phyloP scores from a whole-genome alignment of 768 basidiomycete species.

The Mycena latifolia region DNA sequence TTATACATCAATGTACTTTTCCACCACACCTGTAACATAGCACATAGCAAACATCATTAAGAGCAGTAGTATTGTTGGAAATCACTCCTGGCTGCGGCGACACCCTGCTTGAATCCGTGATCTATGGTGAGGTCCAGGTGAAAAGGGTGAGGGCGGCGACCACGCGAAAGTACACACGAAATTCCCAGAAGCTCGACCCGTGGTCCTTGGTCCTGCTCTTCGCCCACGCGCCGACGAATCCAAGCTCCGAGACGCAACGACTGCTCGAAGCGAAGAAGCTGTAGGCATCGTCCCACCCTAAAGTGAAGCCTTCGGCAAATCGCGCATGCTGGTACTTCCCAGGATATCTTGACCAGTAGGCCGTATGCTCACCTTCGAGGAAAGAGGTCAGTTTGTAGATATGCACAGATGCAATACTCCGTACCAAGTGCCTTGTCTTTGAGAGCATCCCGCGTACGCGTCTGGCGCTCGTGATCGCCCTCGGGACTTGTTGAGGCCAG shows the following conservation, averaged over 20 bases:
- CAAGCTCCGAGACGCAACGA: constrained; percentile 64
- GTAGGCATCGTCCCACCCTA: constrained; percentile 82
- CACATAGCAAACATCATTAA: neutral
- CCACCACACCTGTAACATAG: neutral
- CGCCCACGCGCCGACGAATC: constrained; percentile 74
- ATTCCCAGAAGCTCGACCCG: constrained; percentile 72
- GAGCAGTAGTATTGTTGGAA: constrained; percentile 48
- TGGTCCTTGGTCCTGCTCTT: constrained; percentile 59
- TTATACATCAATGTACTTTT: neutral
- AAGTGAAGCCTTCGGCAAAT: constrained; percentile 72
- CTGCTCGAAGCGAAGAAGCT: constrained; percentile 57
- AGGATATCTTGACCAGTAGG: constrained; percentile 61
- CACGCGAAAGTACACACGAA: constrained; percentile 52
- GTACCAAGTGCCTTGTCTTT: constrained; percentile 49
- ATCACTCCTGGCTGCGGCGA: constrained; percentile 54
- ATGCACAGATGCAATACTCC: neutral
- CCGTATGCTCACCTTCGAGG: constrained; percentile 50
- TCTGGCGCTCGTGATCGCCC: constrained; percentile 37
- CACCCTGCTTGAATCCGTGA: constrained; percentile 74
- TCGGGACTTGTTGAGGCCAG: constrained; percentile 39
- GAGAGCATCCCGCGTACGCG: constrained; percentile 41
- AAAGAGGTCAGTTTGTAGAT: constrained; percentile 3
- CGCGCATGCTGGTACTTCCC: constrained; percentile 76
- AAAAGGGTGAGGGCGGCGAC: neutral
- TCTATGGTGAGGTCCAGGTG: constrained; percentile 48